phyloP scores from a whole-genome alignment of 495 filamentous ascomycete species.

The Jackrogersella multiformis region DNA sequence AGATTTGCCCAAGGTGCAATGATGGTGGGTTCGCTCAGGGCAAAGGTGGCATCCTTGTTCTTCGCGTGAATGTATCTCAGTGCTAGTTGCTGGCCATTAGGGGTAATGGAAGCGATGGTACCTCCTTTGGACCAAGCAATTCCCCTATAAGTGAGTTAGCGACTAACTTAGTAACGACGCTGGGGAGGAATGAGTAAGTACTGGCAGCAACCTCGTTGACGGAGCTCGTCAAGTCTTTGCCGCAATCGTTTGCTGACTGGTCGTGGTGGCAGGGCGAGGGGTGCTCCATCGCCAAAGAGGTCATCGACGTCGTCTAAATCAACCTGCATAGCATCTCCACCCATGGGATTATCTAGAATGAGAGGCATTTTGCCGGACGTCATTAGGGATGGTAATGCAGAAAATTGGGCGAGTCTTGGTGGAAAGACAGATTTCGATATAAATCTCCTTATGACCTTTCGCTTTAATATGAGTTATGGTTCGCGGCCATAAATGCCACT shows the following conservation, averaged over 20 bases:
- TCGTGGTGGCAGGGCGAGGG: constrained; percentile 62
- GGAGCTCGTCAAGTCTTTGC: constrained; percentile 81
- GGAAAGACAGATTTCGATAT: neutral
- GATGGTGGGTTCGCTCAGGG: constrained; percentile 68
- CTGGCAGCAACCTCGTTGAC: constrained; percentile 82
- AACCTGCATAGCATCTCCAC: constrained; percentile 67
- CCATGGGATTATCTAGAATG: constrained; percentile 47
- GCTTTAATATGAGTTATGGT: neutral
- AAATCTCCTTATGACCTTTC: neutral
- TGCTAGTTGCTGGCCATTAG: constrained; percentile 72
- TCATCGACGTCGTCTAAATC: constrained; percentile 74
- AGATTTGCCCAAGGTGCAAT: constrained; percentile 48
- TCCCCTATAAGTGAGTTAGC: constrained; percentile 62
- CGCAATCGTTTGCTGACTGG: constrained; percentile 71
- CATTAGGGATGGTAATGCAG: constrained; percentile 17
- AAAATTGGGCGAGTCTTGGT: neutral
- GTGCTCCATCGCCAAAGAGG: constrained; percentile 77
- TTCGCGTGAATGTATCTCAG: constrained; percentile 76
- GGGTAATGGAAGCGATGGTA: constrained; percentile 82
- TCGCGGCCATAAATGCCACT: neutral
- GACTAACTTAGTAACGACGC: constrained; percentile 1
- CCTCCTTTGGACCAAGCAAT: constrained; percentile 91
- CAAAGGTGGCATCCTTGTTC: constrained; percentile 77
- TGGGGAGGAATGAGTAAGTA: constrained; percentile 53
- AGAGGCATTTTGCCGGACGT: constrained; percentile 50